Conservation (phyloP, 2,329 filamentous ascomycete genomes). For the Hymenoscyphus occultus region DNA sequence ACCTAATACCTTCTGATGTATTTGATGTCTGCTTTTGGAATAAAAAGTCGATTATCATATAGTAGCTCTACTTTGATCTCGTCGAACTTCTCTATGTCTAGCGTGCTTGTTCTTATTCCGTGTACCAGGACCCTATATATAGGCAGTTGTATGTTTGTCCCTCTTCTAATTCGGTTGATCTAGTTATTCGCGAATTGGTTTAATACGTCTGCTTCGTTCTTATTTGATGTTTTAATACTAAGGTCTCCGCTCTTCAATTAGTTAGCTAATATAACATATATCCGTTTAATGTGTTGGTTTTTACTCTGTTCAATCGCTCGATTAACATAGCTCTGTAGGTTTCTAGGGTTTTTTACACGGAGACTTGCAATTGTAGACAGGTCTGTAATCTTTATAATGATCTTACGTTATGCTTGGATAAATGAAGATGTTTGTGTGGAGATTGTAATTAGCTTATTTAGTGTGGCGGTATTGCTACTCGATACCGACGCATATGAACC, state of each 20-base stretch:
- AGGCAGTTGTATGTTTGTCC: constrained; percentile 14
- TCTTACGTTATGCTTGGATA: constrained; percentile 24
- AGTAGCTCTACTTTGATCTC: constrained; percentile 13
- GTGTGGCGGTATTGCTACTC: constrained; percentile 10
- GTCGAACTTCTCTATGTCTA: constrained; percentile 15
- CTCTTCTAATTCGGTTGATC: constrained; percentile 15
- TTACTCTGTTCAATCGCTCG: constrained; percentile 27
- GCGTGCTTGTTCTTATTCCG: constrained; percentile 15
- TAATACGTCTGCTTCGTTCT: constrained; percentile 13
- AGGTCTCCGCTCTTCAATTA: constrained; percentile 20
- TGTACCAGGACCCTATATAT: constrained; percentile 19
- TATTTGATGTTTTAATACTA: constrained; percentile 16
- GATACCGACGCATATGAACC: neutral
- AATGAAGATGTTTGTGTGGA: constrained; percentile 18
- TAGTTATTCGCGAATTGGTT: no score
- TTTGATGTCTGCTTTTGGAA: no score
- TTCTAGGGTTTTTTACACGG: constrained; percentile 22
- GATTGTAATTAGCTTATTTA: constrained; percentile 24
- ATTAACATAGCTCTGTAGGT: constrained; percentile 21
- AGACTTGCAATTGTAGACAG: constrained; percentile 21
- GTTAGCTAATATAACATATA: constrained; percentile 16
- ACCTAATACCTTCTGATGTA: no score
- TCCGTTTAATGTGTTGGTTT: constrained; percentile 20
- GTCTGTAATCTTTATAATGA: constrained; percentile 24
- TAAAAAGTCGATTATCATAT: no score